Percentiles rank a stretch among this genome's conserved stretches.
These are phyloP conservation scores for Helichrysum umbraculigerum DNA, from an alignment of 129 eudicot genomes.

Conservation along the genomic window DNA sequence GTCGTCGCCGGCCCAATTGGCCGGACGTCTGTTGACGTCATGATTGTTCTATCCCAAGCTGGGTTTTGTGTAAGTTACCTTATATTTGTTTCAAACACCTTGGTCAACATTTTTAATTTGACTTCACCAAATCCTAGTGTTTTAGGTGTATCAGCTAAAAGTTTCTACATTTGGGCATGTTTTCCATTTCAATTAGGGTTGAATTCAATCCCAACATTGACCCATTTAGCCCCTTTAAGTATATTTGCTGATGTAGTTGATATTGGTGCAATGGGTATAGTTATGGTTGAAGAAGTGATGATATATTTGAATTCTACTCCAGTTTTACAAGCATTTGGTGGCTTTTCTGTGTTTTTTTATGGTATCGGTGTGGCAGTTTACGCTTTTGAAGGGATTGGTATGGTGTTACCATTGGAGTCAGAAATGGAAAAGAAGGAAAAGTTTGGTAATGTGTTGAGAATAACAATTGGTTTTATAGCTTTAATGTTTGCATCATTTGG, in stretches of 20 bases:
- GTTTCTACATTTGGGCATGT: constrained; percentile 68
- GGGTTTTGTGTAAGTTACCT: constrained; percentile 91
- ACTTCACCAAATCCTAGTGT: constrained; percentile 23
- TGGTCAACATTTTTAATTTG: constrained; percentile 53
- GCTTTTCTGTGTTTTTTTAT: constrained; percentile 60
- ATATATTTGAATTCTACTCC: constrained; percentile 47
- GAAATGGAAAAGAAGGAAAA: constrained; percentile 63
- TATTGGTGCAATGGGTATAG: constrained; percentile 85
- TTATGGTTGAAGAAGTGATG: constrained; percentile 70
- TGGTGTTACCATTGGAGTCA: constrained; percentile 79
- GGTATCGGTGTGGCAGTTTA: constrained; percentile 82
- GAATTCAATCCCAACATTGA: constrained; percentile 74
- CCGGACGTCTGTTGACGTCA: constrained; percentile 65
- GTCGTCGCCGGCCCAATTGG: constrained; percentile 77
- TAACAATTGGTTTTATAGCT: constrained; percentile 59
- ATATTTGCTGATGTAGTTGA: constrained; percentile 87
- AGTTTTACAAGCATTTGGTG: constrained; percentile 56
- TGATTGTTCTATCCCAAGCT: constrained; percentile 87
- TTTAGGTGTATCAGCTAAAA: constrained; percentile 53
- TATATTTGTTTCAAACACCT: constrained; percentile 69
- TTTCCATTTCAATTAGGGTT: constrained; percentile 82
- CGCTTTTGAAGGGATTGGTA: constrained; percentile 90
- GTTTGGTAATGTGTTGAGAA: constrained; percentile 58
- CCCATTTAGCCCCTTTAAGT: constrained; percentile 91
- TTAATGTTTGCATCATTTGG: constrained; percentile 75